Base-by-base conservation (phyloP, 2,329 filamentous ascomycete species). In the Monosporascus sp. region DNA sequence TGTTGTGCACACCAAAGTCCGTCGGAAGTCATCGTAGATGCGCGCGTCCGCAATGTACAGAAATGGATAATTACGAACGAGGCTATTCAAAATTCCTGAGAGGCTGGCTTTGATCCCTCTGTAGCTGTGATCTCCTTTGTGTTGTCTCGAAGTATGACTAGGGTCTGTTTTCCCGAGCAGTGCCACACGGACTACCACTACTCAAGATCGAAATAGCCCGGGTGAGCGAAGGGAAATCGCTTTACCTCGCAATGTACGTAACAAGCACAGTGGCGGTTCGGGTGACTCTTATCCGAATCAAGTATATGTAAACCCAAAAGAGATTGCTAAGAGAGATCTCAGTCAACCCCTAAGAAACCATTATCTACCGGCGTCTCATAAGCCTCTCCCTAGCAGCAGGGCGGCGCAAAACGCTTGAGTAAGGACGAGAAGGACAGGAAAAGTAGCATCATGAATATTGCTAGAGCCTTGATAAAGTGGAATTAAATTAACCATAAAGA, bases 241-340 rank as follows among this genome's bases (percentile, higher is more conserved):
- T 20, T 20, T 43, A 7, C 9, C 19, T 20, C 22, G 22, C 22
- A 20, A 20, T 20, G 17, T 43, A 19, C n/a, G n/a, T 24, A 20
- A 24, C 52, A 52, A 52, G 48, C 40, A 50, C 47, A 41, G 40
- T 52, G 50, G 54, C 55, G 52, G 59, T 56, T 52, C 53, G 57
- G 59, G 54, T 59, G 52, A 56, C 57, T 55, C 55, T 44, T 58
- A 57, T 54, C 55, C 55, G 50, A 61, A 59, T 57, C 52, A 54
- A 55, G 59, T 51, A 60, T 52, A 50, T 19, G 5, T 46, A 46
- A n/a, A 24, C 24, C 24, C 11, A 11, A 45, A 5, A 45, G 5
- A 11, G 20, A 11, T 45, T 45, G 43, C 11, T 27, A 22, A 26
- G 22, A 27, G 4, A 19, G 7, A 26, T 26, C 19, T 45, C 4